These are phyloP conservation scores for Gamarada debralockiae DNA, from an alignment of 495 filamentous ascomycete species.

Conservation along the genomic window DNA sequence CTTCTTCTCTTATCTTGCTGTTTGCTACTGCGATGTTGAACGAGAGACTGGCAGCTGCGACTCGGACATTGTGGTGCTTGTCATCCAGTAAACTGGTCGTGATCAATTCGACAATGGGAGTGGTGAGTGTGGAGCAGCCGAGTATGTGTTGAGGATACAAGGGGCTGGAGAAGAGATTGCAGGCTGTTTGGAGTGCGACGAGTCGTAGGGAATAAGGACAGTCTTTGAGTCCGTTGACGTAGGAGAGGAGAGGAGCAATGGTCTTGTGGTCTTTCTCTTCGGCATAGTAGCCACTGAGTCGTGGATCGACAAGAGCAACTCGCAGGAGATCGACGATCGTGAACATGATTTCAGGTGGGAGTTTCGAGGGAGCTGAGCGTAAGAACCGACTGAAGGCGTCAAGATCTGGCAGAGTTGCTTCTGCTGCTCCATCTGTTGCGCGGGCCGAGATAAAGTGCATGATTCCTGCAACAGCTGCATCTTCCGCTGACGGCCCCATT, in stretches of 20 bases:
- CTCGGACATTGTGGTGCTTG: conserved; percentile 52
- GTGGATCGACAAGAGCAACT: conserved; percentile 69
- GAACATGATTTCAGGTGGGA: conserved; percentile 61
- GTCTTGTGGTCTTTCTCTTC: conserved; percentile 65
- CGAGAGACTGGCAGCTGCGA: conserved; percentile 75
- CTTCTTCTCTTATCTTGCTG: conserved; percentile 56
- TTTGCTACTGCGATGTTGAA: conserved; percentile 77
- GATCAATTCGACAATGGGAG: conserved; percentile 39
- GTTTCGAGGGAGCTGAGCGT: conserved; percentile 39
- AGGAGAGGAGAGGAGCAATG: conserved; percentile 58
- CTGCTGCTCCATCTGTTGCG: conserved; percentile 46
- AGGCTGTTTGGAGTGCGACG: conserved; percentile 62
- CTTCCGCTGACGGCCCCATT: conserved; percentile 50
- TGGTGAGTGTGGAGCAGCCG: conserved; percentile 30
- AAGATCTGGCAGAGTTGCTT: conserved; percentile 60
- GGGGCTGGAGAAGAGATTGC: conserved; percentile 59
- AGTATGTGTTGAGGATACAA: conserved; percentile 50
- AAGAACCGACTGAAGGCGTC: conserved; percentile 50
- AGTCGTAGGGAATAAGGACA: conserved; percentile 80
- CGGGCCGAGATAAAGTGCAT: conserved; percentile 61
- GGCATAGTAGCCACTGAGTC: conserved; percentile 84
- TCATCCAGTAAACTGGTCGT: conserved; percentile 53
- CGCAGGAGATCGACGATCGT: conserved; percentile 80
- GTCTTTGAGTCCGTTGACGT: conserved; percentile 42
- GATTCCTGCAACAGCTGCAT: conserved; percentile 49